phyloP scores from a whole-genome alignment of 306 rosid genomes.

The Ceratonia siliqua region DNA sequence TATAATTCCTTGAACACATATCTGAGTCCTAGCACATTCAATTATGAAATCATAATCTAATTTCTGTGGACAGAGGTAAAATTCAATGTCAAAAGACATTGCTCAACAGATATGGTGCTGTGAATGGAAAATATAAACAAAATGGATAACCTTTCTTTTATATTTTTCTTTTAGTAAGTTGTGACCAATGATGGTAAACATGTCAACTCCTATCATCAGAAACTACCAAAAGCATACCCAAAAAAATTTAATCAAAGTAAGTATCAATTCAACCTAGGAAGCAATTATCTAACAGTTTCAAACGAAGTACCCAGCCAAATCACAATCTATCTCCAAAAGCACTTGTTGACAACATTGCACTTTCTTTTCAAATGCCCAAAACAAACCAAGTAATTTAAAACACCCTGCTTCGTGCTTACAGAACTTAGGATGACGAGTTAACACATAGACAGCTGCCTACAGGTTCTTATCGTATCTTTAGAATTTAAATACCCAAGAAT shows the following conservation, averaged over 20 bases:
- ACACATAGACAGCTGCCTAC: not conserved
- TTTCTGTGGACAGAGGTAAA: not conserved
- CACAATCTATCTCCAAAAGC: not conserved
- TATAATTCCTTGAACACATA: not conserved
- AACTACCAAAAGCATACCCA: not conserved
- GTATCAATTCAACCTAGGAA: not conserved
- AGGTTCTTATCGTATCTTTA: not conserved
- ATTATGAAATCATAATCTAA: not conserved
- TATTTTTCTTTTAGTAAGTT: not conserved
- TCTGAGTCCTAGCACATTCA: not conserved
- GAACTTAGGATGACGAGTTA: not conserved
- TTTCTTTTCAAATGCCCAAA: conserved; percentile 12
- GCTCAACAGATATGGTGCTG: not conserved
- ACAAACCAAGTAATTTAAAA: not conserved
- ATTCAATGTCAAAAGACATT: not conserved
- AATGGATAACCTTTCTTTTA: too few relatives aligned
- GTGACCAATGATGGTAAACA: not conserved
- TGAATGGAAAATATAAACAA: not conserved
- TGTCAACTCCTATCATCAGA: not conserved
- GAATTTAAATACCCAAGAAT: not conserved
- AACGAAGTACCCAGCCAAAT: not conserved
- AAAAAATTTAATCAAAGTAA: not conserved
- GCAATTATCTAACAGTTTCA: conserved; percentile 1
- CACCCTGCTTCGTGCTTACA: conserved; percentile 1
- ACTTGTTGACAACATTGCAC: not conserved